These are phyloP conservation scores for Pyronema domesticum DNA, from an alignment of 495 filamentous ascomycete species.

Conservation along the genomic window DNA sequence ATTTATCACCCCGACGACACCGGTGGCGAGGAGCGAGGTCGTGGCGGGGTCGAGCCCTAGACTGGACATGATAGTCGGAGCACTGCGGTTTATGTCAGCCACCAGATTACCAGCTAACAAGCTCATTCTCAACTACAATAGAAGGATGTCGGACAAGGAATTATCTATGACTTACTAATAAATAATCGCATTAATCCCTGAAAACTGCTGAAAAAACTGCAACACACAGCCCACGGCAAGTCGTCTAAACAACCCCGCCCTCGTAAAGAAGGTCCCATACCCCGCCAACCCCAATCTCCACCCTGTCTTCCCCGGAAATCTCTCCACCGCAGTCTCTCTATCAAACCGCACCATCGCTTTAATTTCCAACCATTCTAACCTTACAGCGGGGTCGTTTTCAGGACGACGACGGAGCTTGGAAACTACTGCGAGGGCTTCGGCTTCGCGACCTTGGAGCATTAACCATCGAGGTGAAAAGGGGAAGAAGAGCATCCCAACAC, in stretches of 20 bases:
- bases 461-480: constrained; percentile 72
- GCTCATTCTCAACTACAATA: no score
- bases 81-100: constrained; percentile 33
- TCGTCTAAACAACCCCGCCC: constrained; percentile 4
- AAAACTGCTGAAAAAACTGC: constrained; percentile 51
- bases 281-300: not conserved
- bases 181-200: constrained; percentile 43
- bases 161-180: not conserved
- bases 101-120: no score
- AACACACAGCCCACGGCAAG: not conserved
- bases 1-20: constrained; percentile 65
- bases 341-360: constrained; percentile 64
- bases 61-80: constrained; percentile 52
- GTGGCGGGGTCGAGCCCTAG: constrained; percentile 48
- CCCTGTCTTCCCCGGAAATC: constrained; percentile 36
- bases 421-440: constrained; percentile 50
- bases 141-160: constrained; percentile 27
- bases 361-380: constrained; percentile 68
- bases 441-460: constrained; percentile 52
- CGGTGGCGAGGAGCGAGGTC: constrained; percentile 55
- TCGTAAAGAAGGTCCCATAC: not conserved
- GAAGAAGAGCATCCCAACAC: constrained; percentile 60
- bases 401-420: constrained; percentile 45
- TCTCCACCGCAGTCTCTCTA: constrained; percentile 50
- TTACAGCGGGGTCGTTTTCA: constrained; percentile 44